Base-by-base conservation (phyloP, 768 basidiomycete genomes). In the Epithele typhae region DNA sequence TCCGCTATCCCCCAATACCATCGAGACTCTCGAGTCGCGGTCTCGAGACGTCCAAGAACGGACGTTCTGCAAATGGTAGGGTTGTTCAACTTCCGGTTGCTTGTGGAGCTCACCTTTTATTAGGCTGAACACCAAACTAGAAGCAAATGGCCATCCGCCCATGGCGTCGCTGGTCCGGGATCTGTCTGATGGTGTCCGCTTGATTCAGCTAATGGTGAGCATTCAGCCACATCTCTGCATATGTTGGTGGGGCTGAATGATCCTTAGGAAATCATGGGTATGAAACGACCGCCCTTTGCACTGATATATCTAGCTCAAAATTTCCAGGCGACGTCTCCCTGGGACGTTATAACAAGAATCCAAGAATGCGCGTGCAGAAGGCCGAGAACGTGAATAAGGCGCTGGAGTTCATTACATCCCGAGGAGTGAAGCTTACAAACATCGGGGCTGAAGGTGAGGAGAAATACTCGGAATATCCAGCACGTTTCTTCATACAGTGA, bases 321-420 rank as follows among this genome's bases (percentile, higher is more conserved):
- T 36, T 37, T 34, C 22, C 41, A 92, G 90, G 91, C 44, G 90
- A 93, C 62, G 82, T 81, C 2, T 89, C 89, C n/a, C 77, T 98
- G 5, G 95, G 95, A n/a, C 72, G 90, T 57, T 98, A 95, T 64
- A 96, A 95, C 70, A 87, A 77, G 62, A 80, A 77, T 46, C 95
- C 96, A 0, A 75, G 83, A 27, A 93, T 97, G 75, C 80, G 94
- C 25, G 84, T 98, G 2, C 96, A 99, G 66, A 96, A 94, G 60
- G 93, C 92, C 2, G 96, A 99, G 75, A 99, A 99, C 66, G 94
- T 95, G 40, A 94, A 91, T 67, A 92, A 92, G 65, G 96, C 96
- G 0, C 68, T 99, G 37, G 89, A 95, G 55, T 97, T 96, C 66
- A 97, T 99, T 66, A 86, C 84, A 25, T 90, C 89, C 14, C 73